Evolutionary conservation across 2,329 filamentous ascomycete genomes (phyloP), one percentile per base, ranked within the genome.

Genomic region (Plectosphaerella plurivora): DNA sequence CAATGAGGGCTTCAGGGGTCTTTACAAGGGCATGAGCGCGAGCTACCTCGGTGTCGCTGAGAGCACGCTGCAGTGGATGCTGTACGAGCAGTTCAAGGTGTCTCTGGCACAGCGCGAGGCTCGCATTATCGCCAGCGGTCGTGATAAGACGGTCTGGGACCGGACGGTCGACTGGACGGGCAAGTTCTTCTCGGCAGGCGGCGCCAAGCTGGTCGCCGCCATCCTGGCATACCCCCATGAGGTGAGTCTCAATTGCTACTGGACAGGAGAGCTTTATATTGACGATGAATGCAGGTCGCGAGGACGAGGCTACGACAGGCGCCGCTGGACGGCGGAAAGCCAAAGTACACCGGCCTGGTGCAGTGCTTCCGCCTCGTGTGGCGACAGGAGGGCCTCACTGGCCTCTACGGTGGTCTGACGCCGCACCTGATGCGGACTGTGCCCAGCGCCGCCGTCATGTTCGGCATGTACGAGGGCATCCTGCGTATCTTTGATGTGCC

Each of bases 381-480:
- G 81, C 88, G 87, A 63, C 91, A 97, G 64, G 93, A 97, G 68
- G 91, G 92, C 47, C 78, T 96, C 69, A 82, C 86, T 46, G 89
- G 87, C 33, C 76, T 97, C 56, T 97, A 97, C 65, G 92, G 93
- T 52, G 92, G 92, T 16, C 77, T 97, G 63, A 95, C 92, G 14
- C 91, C 93, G 46, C 93, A 97, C 67, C 83, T 97, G 63, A 82
- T 97, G 70, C 82, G 92, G 56, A 92, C 92, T 7, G 92, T 97
- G 6, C 93, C 93, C 1, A 94, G 89, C 60, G 91, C 93, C 8
- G 91, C 89, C 60, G 96, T 97, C 68, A 97, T 96, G 89, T 96
- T 97, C 68, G 91, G 91, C 70, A 94, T 94, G 76, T 96, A 84
- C 63, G 81, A 84, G 64, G 78, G 73, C 51, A 82, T 83, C 44